These are phyloP conservation scores for Telopea speciosissima DNA, from an alignment of 177 flowering plant genomes.

Conservation along the genomic window DNA sequence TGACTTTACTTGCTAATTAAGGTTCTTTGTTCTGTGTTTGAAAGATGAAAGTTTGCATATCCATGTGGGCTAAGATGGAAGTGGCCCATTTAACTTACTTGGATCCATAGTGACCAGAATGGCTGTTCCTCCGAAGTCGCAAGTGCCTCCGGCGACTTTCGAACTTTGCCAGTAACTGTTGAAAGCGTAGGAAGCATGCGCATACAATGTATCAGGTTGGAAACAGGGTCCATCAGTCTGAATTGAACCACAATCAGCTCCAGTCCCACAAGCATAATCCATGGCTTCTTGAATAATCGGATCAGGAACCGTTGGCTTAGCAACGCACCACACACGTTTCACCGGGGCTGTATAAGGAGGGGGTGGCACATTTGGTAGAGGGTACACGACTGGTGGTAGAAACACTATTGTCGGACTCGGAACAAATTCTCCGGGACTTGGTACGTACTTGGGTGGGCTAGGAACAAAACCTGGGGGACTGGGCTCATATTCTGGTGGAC, in stretches of 20 bases:
- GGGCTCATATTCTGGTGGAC: slow-evolving; percentile 21
- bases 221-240: slow-evolving; percentile 65
- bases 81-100: slow-evolving; percentile 36
- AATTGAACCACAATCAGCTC: slow-evolving; percentile 78
- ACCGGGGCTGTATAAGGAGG: slow-evolving; percentile 26
- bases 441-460: slow-evolving; percentile 20
- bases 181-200: slow-evolving; percentile 90
- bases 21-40: too few relatives aligned
- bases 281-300: slow-evolving; percentile 89
- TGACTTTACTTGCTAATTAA: background rate
- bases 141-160: slow-evolving; percentile 69
- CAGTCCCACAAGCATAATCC: slow-evolving; percentile 91
- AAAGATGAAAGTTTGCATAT: background rate
- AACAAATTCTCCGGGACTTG: background rate
- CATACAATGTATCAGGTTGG: slow-evolving; percentile 52
- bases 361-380: slow-evolving; percentile 73
- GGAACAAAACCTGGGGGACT: slow-evolving; percentile 28
- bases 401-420: slow-evolving; percentile 54
- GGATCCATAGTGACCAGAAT: slow-evolving; percentile 81
- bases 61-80: background rate
- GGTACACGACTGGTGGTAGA: slow-evolving; percentile 70
- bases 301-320: slow-evolving; percentile 88
- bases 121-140: slow-evolving; percentile 89
- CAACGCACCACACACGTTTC: slow-evolving; percentile 75
- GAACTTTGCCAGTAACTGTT: slow-evolving; percentile 90